Percentiles rank a stretch among this genome's conserved stretches.
These are phyloP conservation scores for Botrytis deweyae DNA, from an alignment of 2,329 filamentous ascomycete genomes.

Conservation along the genomic window DNA sequence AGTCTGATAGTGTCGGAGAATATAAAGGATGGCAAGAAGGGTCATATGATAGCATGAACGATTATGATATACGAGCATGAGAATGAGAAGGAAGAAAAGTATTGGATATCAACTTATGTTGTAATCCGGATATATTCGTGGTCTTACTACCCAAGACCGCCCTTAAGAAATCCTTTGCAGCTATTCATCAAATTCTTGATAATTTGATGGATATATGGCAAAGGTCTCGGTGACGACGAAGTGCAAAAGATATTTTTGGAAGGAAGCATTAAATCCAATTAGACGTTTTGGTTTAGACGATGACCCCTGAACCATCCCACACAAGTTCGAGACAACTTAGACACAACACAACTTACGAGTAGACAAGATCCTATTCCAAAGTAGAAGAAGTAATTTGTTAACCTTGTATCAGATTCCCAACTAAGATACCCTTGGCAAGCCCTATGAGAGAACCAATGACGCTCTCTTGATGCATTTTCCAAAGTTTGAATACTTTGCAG, in stretches of 20 bases:
- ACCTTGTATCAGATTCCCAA: not conserved
- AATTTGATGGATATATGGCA: not conserved
- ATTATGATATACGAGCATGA: not conserved
- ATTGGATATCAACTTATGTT: not conserved
- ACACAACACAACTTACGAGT: too few relatives aligned
- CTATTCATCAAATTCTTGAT: not conserved
- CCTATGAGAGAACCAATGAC: not conserved
- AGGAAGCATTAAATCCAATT: not conserved
- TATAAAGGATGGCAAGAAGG: not conserved
- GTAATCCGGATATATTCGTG: not conserved
- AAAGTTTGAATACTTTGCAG: not conserved
- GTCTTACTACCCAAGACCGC: constrained; percentile 7
- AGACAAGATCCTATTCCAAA: not conserved
- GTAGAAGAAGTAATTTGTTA: not conserved
- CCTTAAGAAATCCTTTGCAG: not conserved
- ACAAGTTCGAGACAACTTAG: not conserved
- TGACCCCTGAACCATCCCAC: not conserved
- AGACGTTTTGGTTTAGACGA: not conserved
- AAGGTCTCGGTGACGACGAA: not conserved
- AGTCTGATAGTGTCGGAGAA: not conserved
- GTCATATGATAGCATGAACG: constrained; percentile 16
- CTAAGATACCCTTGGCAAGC: not conserved
- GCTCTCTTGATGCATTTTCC: not conserved
- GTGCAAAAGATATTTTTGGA: not conserved
- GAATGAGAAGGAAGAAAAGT: not conserved